These are phyloP conservation scores for Diaporthe humulicola DNA, from an alignment of 2,329 filamentous ascomycete species.

Conservation along the genomic window DNA sequence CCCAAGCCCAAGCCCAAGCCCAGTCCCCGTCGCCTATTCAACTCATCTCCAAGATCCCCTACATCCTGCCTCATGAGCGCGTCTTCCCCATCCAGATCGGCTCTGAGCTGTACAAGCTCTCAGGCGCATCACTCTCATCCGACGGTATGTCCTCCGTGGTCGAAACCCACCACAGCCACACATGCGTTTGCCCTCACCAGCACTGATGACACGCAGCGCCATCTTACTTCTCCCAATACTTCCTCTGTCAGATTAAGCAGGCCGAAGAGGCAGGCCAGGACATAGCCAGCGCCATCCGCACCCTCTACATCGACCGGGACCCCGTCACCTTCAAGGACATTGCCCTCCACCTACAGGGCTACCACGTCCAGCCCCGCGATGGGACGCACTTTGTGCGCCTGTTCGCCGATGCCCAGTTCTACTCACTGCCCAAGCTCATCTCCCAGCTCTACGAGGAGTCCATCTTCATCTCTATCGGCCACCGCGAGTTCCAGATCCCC, in stretches of 20 bases:
- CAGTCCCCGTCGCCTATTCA: constrained; percentile 41
- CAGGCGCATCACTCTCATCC: constrained; percentile 79
- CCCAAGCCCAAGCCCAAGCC: background rate
- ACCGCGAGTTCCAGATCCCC: constrained; percentile 89
- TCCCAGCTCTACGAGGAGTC: constrained; percentile 92
- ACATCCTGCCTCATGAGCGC: constrained; percentile 76
- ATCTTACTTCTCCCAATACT: constrained; percentile 96
- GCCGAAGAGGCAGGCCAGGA: constrained; percentile 72
- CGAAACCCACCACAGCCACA: background rate
- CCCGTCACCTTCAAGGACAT: constrained; percentile 91
- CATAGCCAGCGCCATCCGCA: constrained; percentile 69
- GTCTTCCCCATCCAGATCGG: constrained; percentile 84
- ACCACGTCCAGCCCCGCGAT: constrained; percentile 86
- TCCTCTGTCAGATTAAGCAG: constrained; percentile 81
- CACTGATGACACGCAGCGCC: constrained; percentile 71
- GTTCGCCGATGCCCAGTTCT: constrained; percentile 96
- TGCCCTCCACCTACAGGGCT: constrained; percentile 90
- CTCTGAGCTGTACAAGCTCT: constrained; percentile 78
- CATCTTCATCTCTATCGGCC: constrained; percentile 92
- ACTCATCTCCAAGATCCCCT: constrained; percentile 63
- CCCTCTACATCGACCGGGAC: constrained; percentile 95
- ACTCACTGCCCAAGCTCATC: constrained; percentile 87
- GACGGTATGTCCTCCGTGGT: constrained; percentile 68
- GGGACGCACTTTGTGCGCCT: constrained; percentile 90
- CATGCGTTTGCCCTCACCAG: background rate